Evolutionary conservation across 805 yeast species (phyloP).

Genomic region (Vanderwaltozyma polyspora): DNA sequence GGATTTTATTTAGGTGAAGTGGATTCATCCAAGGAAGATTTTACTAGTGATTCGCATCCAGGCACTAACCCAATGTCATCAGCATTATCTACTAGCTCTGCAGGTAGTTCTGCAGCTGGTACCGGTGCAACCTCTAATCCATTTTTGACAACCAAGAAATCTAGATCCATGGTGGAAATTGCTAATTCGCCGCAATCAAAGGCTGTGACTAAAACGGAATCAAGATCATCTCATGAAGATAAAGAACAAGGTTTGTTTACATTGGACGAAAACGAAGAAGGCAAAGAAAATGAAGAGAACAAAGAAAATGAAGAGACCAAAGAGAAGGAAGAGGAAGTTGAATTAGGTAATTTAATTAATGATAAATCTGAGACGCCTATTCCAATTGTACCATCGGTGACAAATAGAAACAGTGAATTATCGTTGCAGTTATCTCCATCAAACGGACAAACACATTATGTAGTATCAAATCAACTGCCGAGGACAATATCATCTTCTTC

Average conservation of each 20-base stretch:
- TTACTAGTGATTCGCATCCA: neutral
- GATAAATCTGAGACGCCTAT: neutral
- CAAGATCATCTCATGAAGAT: neutral
- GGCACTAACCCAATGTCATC: neutral
- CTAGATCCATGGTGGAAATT: constrained; percentile 21
- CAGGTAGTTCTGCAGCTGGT: neutral
- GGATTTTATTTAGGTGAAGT: constrained; percentile 8
- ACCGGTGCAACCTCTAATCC: neutral
- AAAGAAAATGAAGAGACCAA: constrained; percentile 1
- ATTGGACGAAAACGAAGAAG: constrained; percentile 4
- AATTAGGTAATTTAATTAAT: neutral
- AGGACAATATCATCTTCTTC: constrained; percentile 7
- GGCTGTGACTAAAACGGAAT: neutral
- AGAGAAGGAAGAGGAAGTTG: neutral
- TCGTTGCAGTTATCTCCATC: constrained; percentile 2
- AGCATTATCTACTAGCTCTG: neutral
- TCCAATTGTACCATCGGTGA: neutral
- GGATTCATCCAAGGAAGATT: constrained; percentile 8
- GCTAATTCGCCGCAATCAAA: constrained; percentile 10
- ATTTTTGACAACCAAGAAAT: constrained; percentile 5
- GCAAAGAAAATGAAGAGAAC: constrained; percentile 2
- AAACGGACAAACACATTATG: neutral
- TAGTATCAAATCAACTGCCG: neutral
- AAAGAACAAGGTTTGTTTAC: constrained; percentile 2
- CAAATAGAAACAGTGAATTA: constrained; percentile 1